A percentile compares a stretch with the other conserved stretches of the same genome.
Evolutionary conservation across 495 filamentous ascomycete species (phyloP).

Genomic region (Xylaria telfairii): DNA sequence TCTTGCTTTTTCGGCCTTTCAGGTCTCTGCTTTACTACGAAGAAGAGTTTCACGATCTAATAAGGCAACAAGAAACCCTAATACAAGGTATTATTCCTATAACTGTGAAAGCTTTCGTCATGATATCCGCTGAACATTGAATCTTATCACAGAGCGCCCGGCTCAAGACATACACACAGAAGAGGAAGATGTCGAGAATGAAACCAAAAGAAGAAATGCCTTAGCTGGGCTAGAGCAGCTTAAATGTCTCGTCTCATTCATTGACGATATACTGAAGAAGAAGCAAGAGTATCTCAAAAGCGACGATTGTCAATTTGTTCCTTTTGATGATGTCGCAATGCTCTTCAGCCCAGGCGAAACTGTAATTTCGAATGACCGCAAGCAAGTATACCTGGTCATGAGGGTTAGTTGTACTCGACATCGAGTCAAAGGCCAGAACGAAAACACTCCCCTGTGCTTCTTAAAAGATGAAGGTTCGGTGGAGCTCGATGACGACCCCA

Average conservation of each 20-base stretch:
- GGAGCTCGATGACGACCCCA: neutral
- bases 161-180: neutral
- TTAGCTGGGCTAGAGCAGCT: neutral
- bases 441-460: neutral
- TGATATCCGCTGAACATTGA: neutral
- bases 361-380: neutral
- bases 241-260: neutral
- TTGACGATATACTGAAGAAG: neutral
- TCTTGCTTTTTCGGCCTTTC: neutral
- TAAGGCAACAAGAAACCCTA: neutral
- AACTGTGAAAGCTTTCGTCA: neutral
- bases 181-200: neutral
- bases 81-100: neutral
- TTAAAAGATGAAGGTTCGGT: neutral
- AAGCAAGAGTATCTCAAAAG: neutral
- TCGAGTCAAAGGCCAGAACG: neutral
- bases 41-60: neutral
- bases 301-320: neutral
- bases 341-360: neutral
- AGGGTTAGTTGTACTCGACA: neutral
- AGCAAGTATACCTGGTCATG: neutral
- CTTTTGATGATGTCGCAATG: neutral
- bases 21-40: slow-evolving; percentile 2
- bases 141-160: neutral
- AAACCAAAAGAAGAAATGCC: neutral